Evolutionary conservation across 345 rosid genomes (phyloP), one percentile per base, ranked within the genome.

Genomic region (Lepidium aucheri): DNA sequence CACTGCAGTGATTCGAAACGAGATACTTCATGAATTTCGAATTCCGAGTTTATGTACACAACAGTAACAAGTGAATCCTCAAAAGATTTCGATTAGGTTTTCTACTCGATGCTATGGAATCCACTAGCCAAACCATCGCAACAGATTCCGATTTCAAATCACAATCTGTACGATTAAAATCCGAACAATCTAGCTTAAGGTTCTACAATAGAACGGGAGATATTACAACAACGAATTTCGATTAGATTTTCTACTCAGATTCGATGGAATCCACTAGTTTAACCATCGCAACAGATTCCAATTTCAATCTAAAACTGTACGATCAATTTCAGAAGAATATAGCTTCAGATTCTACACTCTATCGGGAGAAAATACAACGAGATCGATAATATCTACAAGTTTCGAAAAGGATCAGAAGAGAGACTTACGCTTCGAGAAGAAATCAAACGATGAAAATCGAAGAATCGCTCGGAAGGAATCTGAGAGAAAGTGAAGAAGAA

Each of bases 371-470:
- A 22, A 44, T 3, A 67, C 39, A 70, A 15, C 49, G 62, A 15
- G 34, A 68, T 49, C 66, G 33, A 35, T 7, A 10, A 10, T 12
- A 24, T 12, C n/a, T n/a, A n/a, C n/a, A 45, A 55, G 5, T 12
- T 17, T 4, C 35, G 57, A 38, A 14, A 50, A 17, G 2, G 39
- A 65, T 13, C 2, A 34, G 5, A 0, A 13, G 22, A 6, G 39
- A 44, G 49, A n/a, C 76, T 72, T 47, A 72, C 70, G 45, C 10
- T 41, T 50, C 51, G 53, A 32, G 13, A 39, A 11, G 24, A 6
- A 12, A 53, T 41, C 24, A 60, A n/a, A 12, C 42, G 58, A 63
- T 8, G 74, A 62, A 53, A 35, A 62, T 44, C 35, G 54, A 24
- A 51, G 45, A 60, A 42, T 44, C 4, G 15, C 49, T 69, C 20